Base-by-base conservation (phyloP, 1,139 yeast genomes). In the Ogataea hybrid region DNA sequence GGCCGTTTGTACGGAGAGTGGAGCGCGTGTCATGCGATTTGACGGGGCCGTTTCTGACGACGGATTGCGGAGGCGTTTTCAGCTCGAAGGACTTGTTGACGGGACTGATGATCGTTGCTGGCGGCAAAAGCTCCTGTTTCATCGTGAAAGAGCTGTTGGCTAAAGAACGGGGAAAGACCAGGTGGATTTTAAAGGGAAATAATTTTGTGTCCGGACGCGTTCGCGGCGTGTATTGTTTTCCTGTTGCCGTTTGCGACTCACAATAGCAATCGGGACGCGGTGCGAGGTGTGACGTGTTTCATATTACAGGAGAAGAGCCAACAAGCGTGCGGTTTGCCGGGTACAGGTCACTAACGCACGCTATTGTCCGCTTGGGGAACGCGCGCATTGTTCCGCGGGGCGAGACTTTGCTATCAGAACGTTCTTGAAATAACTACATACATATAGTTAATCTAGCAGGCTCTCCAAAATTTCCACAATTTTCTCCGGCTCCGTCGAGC, bases 401-500 rank as follows among this genome's bases (percentile, higher is more conserved):
- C 8, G 20, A 7, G 20, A 2, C 20, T 6, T 4, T 7, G 20
- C 20, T 18, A 8, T 17, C 20, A 18, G 20, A 18, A 6, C 20
- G 20, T 5, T 5, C 7, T 18, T 18, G 20, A 18, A 18, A 18
- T 7, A 8, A 6, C 31, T 28, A 32, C 37, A 20, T 23, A 34
- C 3, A 14, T 2, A 28, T 6, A 14, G 6, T 16, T 11, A 17
- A 12, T 33, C 44, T 32, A 46, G 28, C 25, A 47, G 50, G 21
- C 27, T 39, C 39, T 56, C 53, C 8, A 66, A 48, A 25, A 63
- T 61, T n/a, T 57, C 52, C 22, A 59, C 58, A 35, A 70, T 55
- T 5, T 56, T 54, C 3, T 50, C 62, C 7, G 62, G 42, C 6
- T 62, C 43, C 11, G 73, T 70, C 8, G 75, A 65, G 16, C 77